A percentile compares a stretch with the other conserved stretches of the same genome.
Conservation (phyloP, 2,329 filamentous ascomycete genomes). For the Ceratocystis destructans region DNA sequence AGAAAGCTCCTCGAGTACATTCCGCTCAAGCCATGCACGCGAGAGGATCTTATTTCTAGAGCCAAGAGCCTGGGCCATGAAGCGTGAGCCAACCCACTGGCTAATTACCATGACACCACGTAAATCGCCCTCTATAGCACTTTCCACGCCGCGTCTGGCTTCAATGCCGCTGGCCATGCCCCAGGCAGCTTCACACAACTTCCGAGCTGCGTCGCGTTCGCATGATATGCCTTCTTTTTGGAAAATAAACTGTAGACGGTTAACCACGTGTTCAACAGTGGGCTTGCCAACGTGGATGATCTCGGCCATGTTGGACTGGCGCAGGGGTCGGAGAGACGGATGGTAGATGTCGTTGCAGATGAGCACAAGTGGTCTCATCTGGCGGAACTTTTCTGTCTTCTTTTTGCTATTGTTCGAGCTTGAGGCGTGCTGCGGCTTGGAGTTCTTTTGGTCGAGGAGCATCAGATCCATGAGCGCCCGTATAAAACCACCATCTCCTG, state of each 20-base stretch:
- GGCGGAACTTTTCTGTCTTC: conserved; percentile 73
- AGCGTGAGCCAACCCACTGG: conserved; percentile 68
- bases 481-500: conserved; percentile 86
- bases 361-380: conserved; percentile 77
- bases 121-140: conserved; percentile 57
- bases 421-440: conserved; percentile 23
- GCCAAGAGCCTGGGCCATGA: conserved; percentile 37
- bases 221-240: conserved; percentile 77
- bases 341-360: conserved; percentile 98
- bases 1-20: conserved; percentile 53
- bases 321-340: conserved; percentile 68
- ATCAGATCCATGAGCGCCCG: conserved; percentile 89
- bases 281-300: conserved; percentile 86
- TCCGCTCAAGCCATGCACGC: conserved; percentile 60
- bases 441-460: conserved; percentile 70
- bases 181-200: conserved; percentile 72
- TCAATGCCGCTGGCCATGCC: conserved; percentile 62
- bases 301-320: conserved; percentile 75
- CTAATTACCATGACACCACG: conserved; percentile 74
- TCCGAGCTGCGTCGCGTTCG: conserved; percentile 77
- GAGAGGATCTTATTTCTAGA: conserved; percentile 41
- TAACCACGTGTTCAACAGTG: conserved; percentile 70
- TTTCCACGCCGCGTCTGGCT: conserved; percentile 52
- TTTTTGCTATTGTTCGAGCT: conserved; percentile 37
- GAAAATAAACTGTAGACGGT: conserved; percentile 70